Conservation (phyloP, 768 basidiomycete species). For the Serendipita indica region DNA sequence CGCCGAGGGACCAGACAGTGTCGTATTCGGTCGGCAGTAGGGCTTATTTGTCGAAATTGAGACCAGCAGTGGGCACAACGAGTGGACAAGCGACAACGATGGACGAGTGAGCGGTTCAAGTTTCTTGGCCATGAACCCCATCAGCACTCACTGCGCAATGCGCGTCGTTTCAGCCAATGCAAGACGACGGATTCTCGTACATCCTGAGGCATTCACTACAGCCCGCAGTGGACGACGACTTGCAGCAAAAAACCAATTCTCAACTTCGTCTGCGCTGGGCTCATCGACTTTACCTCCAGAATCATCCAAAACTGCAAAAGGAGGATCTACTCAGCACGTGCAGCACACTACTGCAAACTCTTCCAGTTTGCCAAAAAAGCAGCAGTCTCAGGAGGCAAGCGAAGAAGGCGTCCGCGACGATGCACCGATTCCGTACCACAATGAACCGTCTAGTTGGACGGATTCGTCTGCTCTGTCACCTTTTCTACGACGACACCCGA, state of each 20-base stretch:
- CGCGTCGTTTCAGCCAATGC: neutral
- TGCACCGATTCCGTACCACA: neutral
- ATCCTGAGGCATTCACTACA: neutral
- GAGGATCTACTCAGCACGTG: too few species aligned
- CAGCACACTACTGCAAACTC: too few species aligned
- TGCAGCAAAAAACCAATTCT: too few species aligned
- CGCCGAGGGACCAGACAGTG: neutral
- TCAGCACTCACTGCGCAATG: neutral
- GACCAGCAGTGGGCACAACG: neutral
- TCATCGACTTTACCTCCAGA: too few species aligned
- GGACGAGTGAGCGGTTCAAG: neutral
- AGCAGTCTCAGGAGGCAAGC: too few species aligned
- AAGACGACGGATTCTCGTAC: neutral
- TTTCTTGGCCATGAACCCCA: neutral
- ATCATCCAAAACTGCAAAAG: too few species aligned
- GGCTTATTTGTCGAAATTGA: neutral
- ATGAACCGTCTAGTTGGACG: neutral
- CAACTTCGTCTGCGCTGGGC: too few species aligned
- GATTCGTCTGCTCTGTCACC: neutral
- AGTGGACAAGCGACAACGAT: neutral
- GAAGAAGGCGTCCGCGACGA: neutral
- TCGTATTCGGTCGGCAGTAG: neutral
- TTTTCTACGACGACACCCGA: slow-evolving; percentile 20
- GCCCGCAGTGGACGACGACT: too few species aligned
- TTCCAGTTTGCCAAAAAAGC: too few species aligned